Evolutionary conservation across 179 eudicot genomes (phyloP), one percentile per base, ranked within the genome.

Genomic region (Corrigiola litoralis): DNA sequence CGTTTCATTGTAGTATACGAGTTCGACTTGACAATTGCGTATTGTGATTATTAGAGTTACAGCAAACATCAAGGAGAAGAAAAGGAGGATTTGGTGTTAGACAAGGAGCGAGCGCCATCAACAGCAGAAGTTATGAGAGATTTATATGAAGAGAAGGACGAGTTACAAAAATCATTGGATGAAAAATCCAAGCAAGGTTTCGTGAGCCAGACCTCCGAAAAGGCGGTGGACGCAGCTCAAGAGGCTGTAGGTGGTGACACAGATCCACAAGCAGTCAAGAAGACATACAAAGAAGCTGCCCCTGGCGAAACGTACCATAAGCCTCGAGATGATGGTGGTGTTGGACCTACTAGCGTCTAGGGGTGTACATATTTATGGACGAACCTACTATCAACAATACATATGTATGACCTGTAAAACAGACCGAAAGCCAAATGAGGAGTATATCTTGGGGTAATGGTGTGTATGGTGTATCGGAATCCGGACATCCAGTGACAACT

Each of bases 41-140:
- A 31, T 47, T 37, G 4, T 69, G 41, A 34, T 29, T 25, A 29
- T 33, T 18, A 73, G 77, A 67, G 49, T 31, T 73, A 68, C 45
- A 73, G 69, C 53, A 52, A 62, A 8, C 65, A 61, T 21, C 50
- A 37, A 34, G 72, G 64, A 44, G 72, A 55, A 4, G 58, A 37
- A n/a, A 62, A 66, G 24, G 68, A 61, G 20, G 72, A 62, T 3
- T 29, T 18, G 2, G 20, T 47, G 21, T 28, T 45, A 58, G 52
- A 56, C 16, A 73, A 46, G n/a, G 77, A 68, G 36, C 61, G 77
- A 16, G 77, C 77, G 12, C 72, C 66, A 38, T 73, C 77, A 46
- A 73, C 77, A 2, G 50, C 48, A 0, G 77, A 73, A 18, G 66
- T 73, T 37, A 47, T 73, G 77, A 23, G 67, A 37, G 52, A 67